Conservation (phyloP, 1,284 basidiomycete species). For the Rhodotorula sp. region DNA sequence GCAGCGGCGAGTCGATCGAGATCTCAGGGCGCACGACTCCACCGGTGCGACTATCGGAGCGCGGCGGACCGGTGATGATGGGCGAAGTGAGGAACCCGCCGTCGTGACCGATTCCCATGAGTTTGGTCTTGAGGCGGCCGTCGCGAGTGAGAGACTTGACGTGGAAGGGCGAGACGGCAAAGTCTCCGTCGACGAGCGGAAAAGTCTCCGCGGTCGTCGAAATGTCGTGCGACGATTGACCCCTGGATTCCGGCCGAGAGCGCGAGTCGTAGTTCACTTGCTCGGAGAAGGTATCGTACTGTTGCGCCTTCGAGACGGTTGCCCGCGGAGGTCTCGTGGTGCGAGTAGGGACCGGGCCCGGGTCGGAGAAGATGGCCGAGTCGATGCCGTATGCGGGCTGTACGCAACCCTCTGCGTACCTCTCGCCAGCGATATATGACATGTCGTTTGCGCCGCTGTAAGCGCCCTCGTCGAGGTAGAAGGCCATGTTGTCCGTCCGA, state of each 20-base stretch:
- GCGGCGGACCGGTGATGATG: slow-evolving; percentile 32
- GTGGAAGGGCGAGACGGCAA: slow-evolving; percentile 5
- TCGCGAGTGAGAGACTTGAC: slow-evolving; percentile 24
- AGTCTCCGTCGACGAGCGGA: slow-evolving; percentile 29
- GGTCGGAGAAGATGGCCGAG: slow-evolving; percentile 23
- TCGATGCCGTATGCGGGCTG: slow-evolving; percentile 23
- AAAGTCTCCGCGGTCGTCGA: slow-evolving; percentile 9
- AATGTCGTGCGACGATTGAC: background rate
- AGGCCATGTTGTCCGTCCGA: slow-evolving; percentile 12
- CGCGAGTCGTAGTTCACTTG: slow-evolving; percentile 20
- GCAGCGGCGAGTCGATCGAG: slow-evolving; percentile 27
- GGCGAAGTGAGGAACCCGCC: slow-evolving; percentile 42
- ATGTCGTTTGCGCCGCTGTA: slow-evolving; percentile 11
- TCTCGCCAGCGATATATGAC: background rate
- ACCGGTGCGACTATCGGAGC: slow-evolving; percentile 22
- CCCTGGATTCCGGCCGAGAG: slow-evolving; percentile 4
- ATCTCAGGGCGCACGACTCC: slow-evolving; percentile 20
- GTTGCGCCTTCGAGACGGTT: slow-evolving; percentile 1
- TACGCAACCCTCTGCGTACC: background rate
- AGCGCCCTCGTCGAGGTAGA: slow-evolving; percentile 29
- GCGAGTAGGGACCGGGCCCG: slow-evolving; percentile 15
- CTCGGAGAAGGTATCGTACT: no score
- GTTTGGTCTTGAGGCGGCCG: slow-evolving; percentile 37
- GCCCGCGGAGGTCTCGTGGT: slow-evolving; percentile 12
- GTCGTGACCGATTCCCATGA: slow-evolving; percentile 41